Evolutionary conservation across 169 alveolate species (phyloP), one percentile per base, ranked within the genome.

Genomic region (Plasmodium vinckei): DNA sequence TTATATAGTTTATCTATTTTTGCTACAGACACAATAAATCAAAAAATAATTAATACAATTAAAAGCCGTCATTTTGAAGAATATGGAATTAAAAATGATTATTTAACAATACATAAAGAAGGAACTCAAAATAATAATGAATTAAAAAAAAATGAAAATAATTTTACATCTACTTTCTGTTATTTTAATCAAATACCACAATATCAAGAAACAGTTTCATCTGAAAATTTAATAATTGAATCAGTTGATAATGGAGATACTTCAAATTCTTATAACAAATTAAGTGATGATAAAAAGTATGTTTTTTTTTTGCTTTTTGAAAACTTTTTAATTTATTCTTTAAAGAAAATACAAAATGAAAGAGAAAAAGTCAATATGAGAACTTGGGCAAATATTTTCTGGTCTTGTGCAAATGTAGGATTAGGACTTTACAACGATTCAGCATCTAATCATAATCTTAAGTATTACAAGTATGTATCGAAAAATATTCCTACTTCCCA

Each of bases 381-480:
- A 9, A 54, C 23, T 9, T 79, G 89, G 89, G 42, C 89, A 1
- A 79, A 71, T 42, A 65, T 79, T 7, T 79, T 79, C 19, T 79
- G 89, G 89, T 59, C 89, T 9, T 79, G 89, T 69, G 89, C 89
- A 21, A 79, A 67, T 67, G 13, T 79, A 4, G 89, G 89, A 4
- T 44, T 79, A 44, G 89, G 89, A 33, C 51, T 79, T 23, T 79
- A 79, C 27, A 79, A 49, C 2, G 82, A 79, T 27, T 13, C 21
- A 5, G 33, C 44, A 21, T 10, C 69, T 12, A 64, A 79, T 56
- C 82, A 79, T 23, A 7, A n/a, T 4, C 21, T 79, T 19, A 56
- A 57, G 4, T 67, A 79, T 47, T 79, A 79, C 54, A 13, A n/a
- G 9, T 53, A 42, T 13, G 10, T 17, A 6, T 23, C 13, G 21